A percentile compares a stretch with the other conserved stretches of the same genome.
These are phyloP conservation scores for Saccharomyces pastorianus DNA, from an alignment of 1,139 yeast genomes.

Conservation along the genomic window DNA sequence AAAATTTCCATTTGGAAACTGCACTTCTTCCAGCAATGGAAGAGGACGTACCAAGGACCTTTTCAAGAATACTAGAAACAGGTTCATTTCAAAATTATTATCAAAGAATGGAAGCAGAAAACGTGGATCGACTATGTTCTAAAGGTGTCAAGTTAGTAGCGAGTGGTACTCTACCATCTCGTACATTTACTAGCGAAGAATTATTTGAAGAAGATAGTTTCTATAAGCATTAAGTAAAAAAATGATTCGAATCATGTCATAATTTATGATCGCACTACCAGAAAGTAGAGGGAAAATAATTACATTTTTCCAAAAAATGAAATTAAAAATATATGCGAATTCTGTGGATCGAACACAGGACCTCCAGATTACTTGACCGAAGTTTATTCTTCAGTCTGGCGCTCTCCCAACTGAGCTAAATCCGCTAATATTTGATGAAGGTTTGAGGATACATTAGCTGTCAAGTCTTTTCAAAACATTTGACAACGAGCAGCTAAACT, in stretches of 20 bases:
- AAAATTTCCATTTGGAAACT: constrained; percentile 1
- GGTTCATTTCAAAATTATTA: neutral
- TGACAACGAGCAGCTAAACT: no score
- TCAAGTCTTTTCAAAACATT: no score
- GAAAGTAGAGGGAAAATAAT: no score
- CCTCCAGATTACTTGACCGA: constrained; percentile 52
- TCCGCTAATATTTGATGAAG: constrained; percentile 2
- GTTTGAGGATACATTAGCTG: no score
- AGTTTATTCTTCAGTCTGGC: constrained; percentile 14
- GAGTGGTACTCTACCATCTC: constrained; percentile 15
- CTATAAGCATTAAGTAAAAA: constrained; percentile 14
- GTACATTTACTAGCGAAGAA: constrained; percentile 16
- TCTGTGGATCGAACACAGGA: constrained; percentile 90
- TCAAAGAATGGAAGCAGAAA: constrained; percentile 1
- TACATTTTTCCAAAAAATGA: no score
- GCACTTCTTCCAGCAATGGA: neutral
- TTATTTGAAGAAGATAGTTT: constrained; percentile 25
- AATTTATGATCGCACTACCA: no score
- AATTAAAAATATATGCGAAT: constrained; percentile 45
- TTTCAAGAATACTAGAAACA: constrained; percentile 11
- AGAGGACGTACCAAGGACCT: constrained; percentile 11
- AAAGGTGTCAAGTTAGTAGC: neutral
- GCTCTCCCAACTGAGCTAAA: constrained; percentile 16
- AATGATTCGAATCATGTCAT: neutral
- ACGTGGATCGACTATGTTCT: neutral